These are phyloP conservation scores for Lotus japonicus DNA, from an alignment of 306 rosid species.

Conservation along the genomic window DNA sequence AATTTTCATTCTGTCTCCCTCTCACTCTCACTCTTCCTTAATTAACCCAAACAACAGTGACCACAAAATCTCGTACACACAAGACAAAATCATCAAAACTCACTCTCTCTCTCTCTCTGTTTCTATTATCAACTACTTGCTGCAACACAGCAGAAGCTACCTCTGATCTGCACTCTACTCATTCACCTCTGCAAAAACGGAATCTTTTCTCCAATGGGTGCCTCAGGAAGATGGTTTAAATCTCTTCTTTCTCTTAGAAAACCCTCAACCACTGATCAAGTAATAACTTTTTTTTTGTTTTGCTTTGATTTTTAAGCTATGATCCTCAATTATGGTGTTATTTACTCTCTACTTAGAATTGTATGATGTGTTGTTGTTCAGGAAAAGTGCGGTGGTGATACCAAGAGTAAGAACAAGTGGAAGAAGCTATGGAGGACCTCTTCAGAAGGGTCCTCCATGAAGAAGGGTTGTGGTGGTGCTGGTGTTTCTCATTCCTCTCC, in stretches of 20 bases:
- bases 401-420: conserved; percentile 75
- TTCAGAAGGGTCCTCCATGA: conserved; percentile 46
- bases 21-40: no score
- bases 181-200: background rate
- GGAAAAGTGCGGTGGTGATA: conserved; percentile 44
- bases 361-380: background rate
- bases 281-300: background rate
- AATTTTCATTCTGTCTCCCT: conserved; percentile 25
- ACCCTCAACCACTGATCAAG: conserved; percentile 38
- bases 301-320: background rate
- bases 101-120: background rate
- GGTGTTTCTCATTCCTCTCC: conserved; percentile 32
- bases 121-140: no score
- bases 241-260: conserved; percentile 57
- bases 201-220: conserved; percentile 51
- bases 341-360: background rate
- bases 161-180: no score
- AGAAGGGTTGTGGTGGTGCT: conserved; percentile 19
- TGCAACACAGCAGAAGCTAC: no score
- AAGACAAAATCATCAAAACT: no score
- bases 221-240: conserved; percentile 77
- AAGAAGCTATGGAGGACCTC: conserved; percentile 74
- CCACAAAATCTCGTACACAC: no score
- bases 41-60: no score
- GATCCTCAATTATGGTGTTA: background rate